phyloP scores from a whole-genome alignment of 176 grass and related monocot genomes.

The Avena sativa region DNA sequence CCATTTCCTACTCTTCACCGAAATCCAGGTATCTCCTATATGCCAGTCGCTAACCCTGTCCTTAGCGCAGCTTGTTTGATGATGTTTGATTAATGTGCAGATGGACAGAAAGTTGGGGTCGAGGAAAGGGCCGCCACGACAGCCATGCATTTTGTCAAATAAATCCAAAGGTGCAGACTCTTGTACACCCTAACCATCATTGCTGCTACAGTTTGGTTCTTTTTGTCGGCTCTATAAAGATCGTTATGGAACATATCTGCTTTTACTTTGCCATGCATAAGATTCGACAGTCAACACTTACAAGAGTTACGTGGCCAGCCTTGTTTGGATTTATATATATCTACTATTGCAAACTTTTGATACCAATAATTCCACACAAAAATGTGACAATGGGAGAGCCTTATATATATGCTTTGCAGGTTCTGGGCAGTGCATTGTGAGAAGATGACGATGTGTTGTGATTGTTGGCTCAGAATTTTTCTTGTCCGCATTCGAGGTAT shows the following conservation, averaged over 20 bases:
- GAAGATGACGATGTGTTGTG: not conserved
- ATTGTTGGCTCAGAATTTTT: not conserved
- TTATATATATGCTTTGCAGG: not conserved
- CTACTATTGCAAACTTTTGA: not conserved
- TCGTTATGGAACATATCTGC: not conserved
- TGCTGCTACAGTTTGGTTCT: not conserved
- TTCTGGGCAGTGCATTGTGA: constrained; percentile 6
- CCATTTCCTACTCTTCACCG: not conserved
- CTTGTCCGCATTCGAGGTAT: not conserved
- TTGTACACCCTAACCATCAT: not conserved
- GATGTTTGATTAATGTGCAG: not conserved
- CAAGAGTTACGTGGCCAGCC: not conserved
- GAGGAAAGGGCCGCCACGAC: not conserved
- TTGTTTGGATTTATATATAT: constrained; percentile 1
- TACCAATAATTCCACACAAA: constrained; percentile 4
- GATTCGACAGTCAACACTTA: not conserved
- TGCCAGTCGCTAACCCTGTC: not conserved
- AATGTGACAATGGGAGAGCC: not conserved
- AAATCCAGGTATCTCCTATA: constrained; percentile 8
- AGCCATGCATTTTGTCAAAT: not conserved
- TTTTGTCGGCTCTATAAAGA: not conserved
- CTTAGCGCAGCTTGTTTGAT: not conserved
- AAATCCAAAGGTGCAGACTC: constrained; percentile 22
- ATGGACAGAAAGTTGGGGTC: not conserved
- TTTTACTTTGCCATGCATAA: not conserved